phyloP scores from a whole-genome alignment of 2,329 filamentous ascomycete genomes.

The Coniochaeta prunicola region DNA sequence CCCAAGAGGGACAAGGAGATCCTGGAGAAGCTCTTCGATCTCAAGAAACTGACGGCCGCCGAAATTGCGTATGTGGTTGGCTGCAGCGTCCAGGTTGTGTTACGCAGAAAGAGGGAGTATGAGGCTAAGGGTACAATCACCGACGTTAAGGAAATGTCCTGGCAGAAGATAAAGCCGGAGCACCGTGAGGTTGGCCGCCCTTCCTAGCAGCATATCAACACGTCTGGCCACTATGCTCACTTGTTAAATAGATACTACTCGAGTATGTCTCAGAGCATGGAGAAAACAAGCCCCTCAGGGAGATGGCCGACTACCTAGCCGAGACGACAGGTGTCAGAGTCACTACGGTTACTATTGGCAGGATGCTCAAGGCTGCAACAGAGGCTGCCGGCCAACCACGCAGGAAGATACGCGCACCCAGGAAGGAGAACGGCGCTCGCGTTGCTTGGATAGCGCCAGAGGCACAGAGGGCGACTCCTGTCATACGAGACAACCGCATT shows the following conservation, averaged over 20 bases:
- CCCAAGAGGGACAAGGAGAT: slow-evolving; percentile 3
- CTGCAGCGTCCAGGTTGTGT: slow-evolving; percentile 11
- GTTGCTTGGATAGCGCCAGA: not conserved
- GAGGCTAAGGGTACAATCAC: slow-evolving; percentile 10
- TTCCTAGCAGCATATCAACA: not conserved
- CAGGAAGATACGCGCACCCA: not conserved
- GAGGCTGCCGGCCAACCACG: not conserved
- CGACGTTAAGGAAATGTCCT: slow-evolving; percentile 16
- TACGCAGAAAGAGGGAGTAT: slow-evolving; percentile 12
- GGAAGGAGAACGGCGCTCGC: not conserved
- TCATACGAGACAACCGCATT: not conserved
- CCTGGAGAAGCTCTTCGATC: slow-evolving; percentile 11
- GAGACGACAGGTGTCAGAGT: slow-evolving; percentile 12
- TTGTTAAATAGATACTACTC: slow-evolving; percentile 10
- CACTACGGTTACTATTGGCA: slow-evolving; percentile 13
- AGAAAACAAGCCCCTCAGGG: slow-evolving; percentile 13
- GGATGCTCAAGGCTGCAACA: slow-evolving; percentile 7
- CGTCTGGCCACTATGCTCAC: not conserved
- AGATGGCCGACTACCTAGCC: slow-evolving; percentile 14
- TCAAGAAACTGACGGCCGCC: slow-evolving; percentile 13
- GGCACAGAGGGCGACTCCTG: not conserved
- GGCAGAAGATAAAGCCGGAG: slow-evolving; percentile 13
- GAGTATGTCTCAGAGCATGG: slow-evolving; percentile 13
- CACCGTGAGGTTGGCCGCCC: slow-evolving; percentile 12
- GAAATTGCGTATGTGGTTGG: slow-evolving; percentile 14